phyloP scores from a whole-genome alignment of 208 protist species.

The Trypanosoma caninum region DNA sequence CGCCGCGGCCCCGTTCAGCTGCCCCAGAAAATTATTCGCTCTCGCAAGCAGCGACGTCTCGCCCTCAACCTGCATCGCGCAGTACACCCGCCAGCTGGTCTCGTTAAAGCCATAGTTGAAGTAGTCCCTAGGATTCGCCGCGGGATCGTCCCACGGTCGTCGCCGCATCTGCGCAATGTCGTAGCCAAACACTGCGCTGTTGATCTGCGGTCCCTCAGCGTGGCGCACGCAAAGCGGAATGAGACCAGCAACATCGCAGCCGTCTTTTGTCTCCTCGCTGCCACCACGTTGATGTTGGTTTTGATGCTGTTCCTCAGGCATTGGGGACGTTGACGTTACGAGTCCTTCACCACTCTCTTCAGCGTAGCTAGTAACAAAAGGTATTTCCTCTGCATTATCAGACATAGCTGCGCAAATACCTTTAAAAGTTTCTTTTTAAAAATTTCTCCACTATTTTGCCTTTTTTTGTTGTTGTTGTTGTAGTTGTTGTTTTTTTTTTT shows the following conservation, averaged over 20 bases:
- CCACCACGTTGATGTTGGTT: conserved; percentile 3
- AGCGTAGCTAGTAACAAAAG: not conserved
- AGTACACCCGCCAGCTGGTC: conserved; percentile 82
- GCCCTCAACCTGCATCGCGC: conserved; percentile 70
- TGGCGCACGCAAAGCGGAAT: conserved; percentile 73
- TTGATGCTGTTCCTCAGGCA: not conserved
- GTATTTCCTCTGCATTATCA: no score
- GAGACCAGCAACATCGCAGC: conserved; percentile 45
- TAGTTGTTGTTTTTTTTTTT: no score
- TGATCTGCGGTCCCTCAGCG: conserved; percentile 50
- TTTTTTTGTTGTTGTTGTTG: no score
- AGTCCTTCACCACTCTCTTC: not conserved
- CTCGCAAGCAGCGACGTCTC: conserved; percentile 52
- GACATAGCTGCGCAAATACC: no score
- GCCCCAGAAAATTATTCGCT: conserved; percentile 53
- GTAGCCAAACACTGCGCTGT: conserved; percentile 74
- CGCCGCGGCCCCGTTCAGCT: conserved; percentile 28
- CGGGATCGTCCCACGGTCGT: conserved; percentile 74
- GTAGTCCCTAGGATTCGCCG: conserved; percentile 80
- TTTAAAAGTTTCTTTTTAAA: no score
- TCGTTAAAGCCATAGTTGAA: conserved; percentile 93
- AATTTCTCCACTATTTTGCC: no score
- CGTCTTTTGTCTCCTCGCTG: conserved; percentile 17
- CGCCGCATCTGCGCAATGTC: conserved; percentile 78
- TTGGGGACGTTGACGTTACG: not conserved